Percentiles rank a stretch among this genome's conserved stretches.
Conservation (phyloP, 768 basidiomycete species). For the Hericium erinaceus region DNA sequence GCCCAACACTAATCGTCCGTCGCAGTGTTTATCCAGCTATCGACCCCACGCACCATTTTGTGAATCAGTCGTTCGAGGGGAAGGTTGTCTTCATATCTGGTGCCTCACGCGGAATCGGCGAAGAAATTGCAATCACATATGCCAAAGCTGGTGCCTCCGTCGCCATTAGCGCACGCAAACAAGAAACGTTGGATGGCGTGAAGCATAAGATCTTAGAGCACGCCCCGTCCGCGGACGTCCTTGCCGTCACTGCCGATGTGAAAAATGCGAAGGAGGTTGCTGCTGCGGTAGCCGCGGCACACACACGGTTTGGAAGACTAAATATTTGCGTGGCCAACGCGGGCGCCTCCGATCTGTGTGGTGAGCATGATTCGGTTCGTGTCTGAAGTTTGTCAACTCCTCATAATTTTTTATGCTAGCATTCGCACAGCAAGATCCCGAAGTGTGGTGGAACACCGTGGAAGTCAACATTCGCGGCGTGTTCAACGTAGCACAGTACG, state of each 20-base stretch:
- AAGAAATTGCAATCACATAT: constrained; percentile 17
- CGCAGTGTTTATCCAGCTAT: constrained; percentile 19
- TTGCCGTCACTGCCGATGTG: constrained; percentile 19
- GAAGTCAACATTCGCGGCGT: constrained; percentile 5
- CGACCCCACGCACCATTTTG: constrained; percentile 15
- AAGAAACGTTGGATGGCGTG: constrained; percentile 13
- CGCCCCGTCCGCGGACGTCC: constrained; percentile 8
- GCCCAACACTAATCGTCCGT: no score
- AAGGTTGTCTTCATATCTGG: constrained; percentile 23
- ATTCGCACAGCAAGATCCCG: background rate
- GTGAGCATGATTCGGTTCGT: background rate
- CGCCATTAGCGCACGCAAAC: constrained; percentile 16
- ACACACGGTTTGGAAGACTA: constrained; percentile 18
- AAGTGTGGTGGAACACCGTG: constrained; percentile 2
- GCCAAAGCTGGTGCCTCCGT: constrained; percentile 22
- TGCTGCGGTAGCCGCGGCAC: constrained; percentile 16
- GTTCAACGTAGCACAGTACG: constrained; percentile 9
- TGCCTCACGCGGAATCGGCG: constrained; percentile 20
- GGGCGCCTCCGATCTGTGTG: constrained; percentile 3
- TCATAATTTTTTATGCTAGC: background rate
- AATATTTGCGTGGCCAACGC: constrained; percentile 23
- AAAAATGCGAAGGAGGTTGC: constrained; percentile 14
- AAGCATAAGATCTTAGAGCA: constrained; percentile 13
- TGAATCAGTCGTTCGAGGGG: constrained; percentile 11
- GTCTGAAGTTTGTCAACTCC: no score